Evolutionary conservation across 2,329 filamentous ascomycete genomes (phyloP), one percentile per base, ranked within the genome.

Genomic region (Arthrinium phaeospermum): DNA sequence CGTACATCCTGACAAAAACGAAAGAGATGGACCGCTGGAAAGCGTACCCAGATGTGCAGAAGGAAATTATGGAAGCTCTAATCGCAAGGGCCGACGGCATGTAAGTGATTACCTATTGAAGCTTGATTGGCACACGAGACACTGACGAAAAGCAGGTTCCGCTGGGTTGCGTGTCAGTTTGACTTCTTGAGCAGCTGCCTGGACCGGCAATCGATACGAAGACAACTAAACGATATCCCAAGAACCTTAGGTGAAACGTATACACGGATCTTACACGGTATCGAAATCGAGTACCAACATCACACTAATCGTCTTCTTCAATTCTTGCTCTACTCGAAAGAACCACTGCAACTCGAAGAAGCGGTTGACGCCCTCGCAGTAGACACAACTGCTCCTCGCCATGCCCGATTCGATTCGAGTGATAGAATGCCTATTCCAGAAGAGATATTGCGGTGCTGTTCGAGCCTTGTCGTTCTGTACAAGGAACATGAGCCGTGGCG

Each of bases 311-410:
- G 75, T 16, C 51, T 76, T 13, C 46, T 77, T 14, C 75, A 75
- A 49, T 72, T 76, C 7, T 72, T 82, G 5, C 67, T 74, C 8
- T 79, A 72, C 71, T 79, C 78, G 1, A 24, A 71, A 34, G 70
- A 75, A 34, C 79, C 79, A 1, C 71, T 82, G 16, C 47, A 45
- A 16, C 57, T 82, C 16, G 69, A 74, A 22, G 78, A 82, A 71
- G 46, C 79, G 0, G 75, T 77, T 27, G 78, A 82, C 67, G 74
- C 74, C 67, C 71, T 81, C 30, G 78, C 77, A 45, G 77, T 81
- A 2, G 72, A 80, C 61, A 67, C 71, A 6, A 67, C 45, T 46
- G 45, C 14, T 6, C 45, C 14, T 46, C 45, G 74, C 14, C 61
- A 72, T 44, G 70, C 67, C 49, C 71, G 74, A 44, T 81, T 80